Conservation (phyloP, 441 rosid species). For the Kokia cookei region DNA sequence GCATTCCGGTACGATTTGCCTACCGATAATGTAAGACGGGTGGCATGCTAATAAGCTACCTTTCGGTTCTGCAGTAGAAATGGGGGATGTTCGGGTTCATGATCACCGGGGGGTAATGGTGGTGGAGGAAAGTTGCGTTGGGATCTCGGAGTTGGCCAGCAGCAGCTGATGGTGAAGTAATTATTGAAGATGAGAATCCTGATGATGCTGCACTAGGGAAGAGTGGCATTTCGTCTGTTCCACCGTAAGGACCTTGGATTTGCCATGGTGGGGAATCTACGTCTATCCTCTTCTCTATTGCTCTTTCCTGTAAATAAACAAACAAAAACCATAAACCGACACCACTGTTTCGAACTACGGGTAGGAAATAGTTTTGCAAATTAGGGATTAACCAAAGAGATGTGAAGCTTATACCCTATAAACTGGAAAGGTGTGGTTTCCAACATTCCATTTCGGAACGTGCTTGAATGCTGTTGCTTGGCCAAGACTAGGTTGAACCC, state of each 20-base stretch:
- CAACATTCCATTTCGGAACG: conserved; percentile 20
- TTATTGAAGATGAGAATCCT: conserved; percentile 57
- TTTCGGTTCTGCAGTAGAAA: conserved; percentile 15
- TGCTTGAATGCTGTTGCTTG: conserved; percentile 24
- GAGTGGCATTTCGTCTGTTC: conserved; percentile 28
- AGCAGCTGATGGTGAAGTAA: conserved; percentile 30
- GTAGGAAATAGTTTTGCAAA: background rate
- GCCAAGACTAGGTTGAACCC: conserved; percentile 13
- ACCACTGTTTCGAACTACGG: background rate
- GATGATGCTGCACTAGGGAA: conserved; percentile 79
- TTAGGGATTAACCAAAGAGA: background rate
- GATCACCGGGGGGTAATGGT: conserved; percentile 9
- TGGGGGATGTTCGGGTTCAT: conserved; percentile 22
- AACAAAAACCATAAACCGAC: background rate
- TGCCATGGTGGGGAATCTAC: conserved; percentile 30
- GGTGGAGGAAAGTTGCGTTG: conserved; percentile 14
- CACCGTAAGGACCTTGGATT: conserved; percentile 23
- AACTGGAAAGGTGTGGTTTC: conserved; percentile 26
- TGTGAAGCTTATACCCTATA: conserved; percentile 23
- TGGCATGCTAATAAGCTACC: background rate
- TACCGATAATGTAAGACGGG: background rate
- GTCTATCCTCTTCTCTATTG: conserved; percentile 47
- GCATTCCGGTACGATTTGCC: background rate
- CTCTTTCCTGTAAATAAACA: conserved; percentile 38
- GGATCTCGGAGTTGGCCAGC: conserved; percentile 25